Evolutionary conservation across 176 grass and related monocot genomes (phyloP), one percentile per base, ranked within the genome.

Genomic region (Oryza meridionalis): DNA sequence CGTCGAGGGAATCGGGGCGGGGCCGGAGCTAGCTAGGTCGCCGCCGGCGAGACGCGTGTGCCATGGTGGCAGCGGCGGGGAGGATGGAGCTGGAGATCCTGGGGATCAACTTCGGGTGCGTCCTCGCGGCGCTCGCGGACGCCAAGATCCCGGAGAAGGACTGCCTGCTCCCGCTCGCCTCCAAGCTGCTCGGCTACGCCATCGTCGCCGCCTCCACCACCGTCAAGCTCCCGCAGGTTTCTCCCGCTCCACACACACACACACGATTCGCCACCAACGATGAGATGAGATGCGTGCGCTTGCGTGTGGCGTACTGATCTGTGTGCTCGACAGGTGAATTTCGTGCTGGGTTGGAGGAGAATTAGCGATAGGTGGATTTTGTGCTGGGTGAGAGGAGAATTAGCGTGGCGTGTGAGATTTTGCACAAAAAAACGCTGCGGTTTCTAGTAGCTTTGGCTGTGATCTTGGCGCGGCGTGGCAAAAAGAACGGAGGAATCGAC

Each of bases 141-240:
- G 73, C 73, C 77, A 81, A 88, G 85, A 88, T 99, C 70, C 96
- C 93, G n/a, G 88, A 90, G 6, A 96, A 94, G 86, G 70, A 32
- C 1, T 96, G 96, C 89, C 81, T 96, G 27, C 87, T 99, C n/a
- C 96, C 91, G 42, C 93, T 98, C 67, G 77, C 90, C 77, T 94
- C 93, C 59, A 99, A 99, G 89, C 80, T 99, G 44, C 96, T 99
- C 6, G 96, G 91, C 47, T 96, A 99, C 88, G 86, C 84, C 84
- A 96, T 99, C 89, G 89, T 99, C 68, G 93, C 96, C 55, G 91
- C 93, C 21, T 99, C 96, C 88, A 99, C 96, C 67, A 99, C 93
- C 71, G 93, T 96, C 81, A 99, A 99, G 82, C 85, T 99, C 44
- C 93, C 96, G 11, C 96, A 99, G 96, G 95, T 98, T 8, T 25